Percentiles rank a stretch among this genome's conserved stretches.
Conservation (phyloP, 352 stramenopile species). For the Phytophthora boehmeriae region DNA sequence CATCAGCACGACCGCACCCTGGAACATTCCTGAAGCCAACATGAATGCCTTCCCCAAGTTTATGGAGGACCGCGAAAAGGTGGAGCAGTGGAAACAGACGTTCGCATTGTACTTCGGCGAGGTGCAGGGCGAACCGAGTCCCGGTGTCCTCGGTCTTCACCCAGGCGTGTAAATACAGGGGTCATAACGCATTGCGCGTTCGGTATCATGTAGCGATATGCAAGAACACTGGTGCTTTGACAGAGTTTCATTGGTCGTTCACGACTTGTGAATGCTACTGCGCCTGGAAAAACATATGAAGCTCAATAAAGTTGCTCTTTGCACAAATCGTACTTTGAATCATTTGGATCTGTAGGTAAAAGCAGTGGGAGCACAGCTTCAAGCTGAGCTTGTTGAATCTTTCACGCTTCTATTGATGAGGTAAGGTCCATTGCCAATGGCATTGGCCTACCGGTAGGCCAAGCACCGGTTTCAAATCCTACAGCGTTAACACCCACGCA, state of each 20-base stretch:
- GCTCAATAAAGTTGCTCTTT: too few species aligned
- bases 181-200: too few species aligned
- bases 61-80: conserved; percentile 53
- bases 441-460: not conserved
- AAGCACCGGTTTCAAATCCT: conserved; percentile 12
- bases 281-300: too few species aligned
- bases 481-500: not conserved
- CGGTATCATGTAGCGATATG: too few species aligned
- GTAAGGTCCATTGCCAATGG: too few species aligned
- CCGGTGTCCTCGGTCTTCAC: conserved; percentile 47
- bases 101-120: conserved; percentile 65
- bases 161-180: conserved; percentile 28
- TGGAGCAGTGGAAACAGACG: conserved; percentile 50
- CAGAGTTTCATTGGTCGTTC: too few species aligned
- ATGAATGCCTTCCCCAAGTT: conserved; percentile 39
- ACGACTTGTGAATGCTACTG: not conserved
- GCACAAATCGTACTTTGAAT: too few species aligned
- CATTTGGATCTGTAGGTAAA: too few species aligned
- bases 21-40: conserved; percentile 44
- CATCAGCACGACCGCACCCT: conserved; percentile 34
- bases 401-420: not conserved
- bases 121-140: conserved; percentile 46
- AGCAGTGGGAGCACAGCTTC: too few species aligned
- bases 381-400: too few species aligned
- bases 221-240: too few species aligned